Percentiles rank a stretch among this genome's conserved stretches.
phyloP scores from a whole-genome alignment of 345 rosid genomes.

The Eutrema japonicum region DNA sequence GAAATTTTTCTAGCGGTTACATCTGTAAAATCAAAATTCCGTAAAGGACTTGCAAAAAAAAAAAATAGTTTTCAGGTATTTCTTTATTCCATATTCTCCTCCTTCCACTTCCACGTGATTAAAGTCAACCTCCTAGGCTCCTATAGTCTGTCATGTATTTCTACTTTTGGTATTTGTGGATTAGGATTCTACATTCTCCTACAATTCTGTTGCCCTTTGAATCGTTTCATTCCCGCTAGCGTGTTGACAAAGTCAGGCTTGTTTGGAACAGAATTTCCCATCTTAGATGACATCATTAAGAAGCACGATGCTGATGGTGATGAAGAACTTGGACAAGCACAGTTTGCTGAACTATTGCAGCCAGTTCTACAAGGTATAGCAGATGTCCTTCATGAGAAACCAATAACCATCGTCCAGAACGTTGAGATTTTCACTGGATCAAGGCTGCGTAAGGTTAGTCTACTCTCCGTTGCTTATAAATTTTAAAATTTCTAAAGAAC shows the following conservation, averaged over 20 bases:
- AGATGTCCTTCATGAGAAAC: conserved; percentile 59
- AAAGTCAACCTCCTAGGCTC: background rate
- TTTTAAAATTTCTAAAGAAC: background rate
- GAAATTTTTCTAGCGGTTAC: background rate
- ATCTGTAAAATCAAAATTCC: background rate
- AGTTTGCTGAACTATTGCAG: conserved; percentile 81
- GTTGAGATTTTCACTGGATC: conserved; percentile 67
- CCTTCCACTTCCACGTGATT: background rate
- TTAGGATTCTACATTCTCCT: background rate
- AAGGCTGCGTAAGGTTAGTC: conserved; percentile 64
- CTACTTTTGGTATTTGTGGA: background rate
- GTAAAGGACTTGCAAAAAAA: background rate
- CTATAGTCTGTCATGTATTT: background rate
- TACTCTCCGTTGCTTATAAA: background rate
- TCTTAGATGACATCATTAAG: conserved; percentile 68
- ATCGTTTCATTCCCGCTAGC: background rate
- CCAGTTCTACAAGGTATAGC: conserved; percentile 75
- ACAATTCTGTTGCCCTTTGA: background rate
- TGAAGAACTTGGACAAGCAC: conserved; percentile 83
- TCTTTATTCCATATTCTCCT: background rate
- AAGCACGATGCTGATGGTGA: conserved; percentile 76
- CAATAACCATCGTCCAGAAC: conserved; percentile 53
- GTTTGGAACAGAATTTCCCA: conserved; percentile 63
- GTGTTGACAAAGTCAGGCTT: conserved; percentile 8
- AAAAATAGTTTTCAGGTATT: background rate